Percentiles rank a stretch among this genome's conserved stretches.
Conservation (phyloP, 805 yeast genomes). For the Metschnikowia bowlesiae region DNA sequence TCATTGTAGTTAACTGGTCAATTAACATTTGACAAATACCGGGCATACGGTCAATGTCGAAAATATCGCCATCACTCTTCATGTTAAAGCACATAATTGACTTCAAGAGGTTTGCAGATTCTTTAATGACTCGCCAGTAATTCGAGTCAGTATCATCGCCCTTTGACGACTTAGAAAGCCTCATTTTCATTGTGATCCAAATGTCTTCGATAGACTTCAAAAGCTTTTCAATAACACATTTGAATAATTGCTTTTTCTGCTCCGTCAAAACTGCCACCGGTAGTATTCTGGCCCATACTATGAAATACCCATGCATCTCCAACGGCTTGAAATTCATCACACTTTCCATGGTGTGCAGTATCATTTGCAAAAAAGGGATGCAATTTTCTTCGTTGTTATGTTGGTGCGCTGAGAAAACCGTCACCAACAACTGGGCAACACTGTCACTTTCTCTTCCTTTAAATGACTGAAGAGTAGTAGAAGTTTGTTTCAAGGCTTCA, state of each 20-base stretch:
- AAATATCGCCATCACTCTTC: conserved; percentile 3
- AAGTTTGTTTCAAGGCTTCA: conserved; percentile 4
- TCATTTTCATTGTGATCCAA: conserved; percentile 13
- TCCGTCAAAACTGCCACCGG: neutral
- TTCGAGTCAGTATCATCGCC: conserved; percentile 14
- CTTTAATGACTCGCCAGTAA: conserved; percentile 34
- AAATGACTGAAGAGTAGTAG: conserved; percentile 31
- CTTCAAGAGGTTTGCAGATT: conserved; percentile 56
- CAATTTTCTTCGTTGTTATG: conserved; percentile 2
- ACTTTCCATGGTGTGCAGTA: conserved; percentile 3
- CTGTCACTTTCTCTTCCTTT: conserved; percentile 69
- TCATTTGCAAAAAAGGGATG: conserved; percentile 6
- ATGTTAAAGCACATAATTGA: conserved; percentile 31
- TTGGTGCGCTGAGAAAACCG: conserved; percentile 30
- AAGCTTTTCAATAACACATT: conserved; percentile 19
- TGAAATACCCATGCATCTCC: conserved; percentile 64
- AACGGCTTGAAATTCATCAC: conserved; percentile 27
- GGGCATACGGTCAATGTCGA: conserved; percentile 25
- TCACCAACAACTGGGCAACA: conserved; percentile 65
- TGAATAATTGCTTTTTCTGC: conserved; percentile 12
- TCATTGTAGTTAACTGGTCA: conserved; percentile 64
- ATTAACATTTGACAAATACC: conserved; percentile 52
- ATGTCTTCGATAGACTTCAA: neutral
- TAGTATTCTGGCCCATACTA: conserved; percentile 36
- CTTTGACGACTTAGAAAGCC: conserved; percentile 29